Evolutionary conservation across 2,329 filamentous ascomycete species (phyloP).

Genomic region (Cercospora zeina): DNA sequence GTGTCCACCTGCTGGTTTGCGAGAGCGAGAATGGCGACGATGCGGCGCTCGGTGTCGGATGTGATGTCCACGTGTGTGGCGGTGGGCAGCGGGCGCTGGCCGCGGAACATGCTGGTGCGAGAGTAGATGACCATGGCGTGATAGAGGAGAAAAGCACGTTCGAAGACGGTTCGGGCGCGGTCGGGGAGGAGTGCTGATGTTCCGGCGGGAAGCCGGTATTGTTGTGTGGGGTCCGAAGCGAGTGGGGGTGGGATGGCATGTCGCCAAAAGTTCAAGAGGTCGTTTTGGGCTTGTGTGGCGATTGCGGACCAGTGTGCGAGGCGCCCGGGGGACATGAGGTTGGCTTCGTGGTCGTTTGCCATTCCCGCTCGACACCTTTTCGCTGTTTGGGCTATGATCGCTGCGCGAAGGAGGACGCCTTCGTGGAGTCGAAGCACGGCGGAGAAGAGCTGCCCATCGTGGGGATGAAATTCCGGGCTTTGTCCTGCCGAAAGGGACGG

Average conservation of each 20-base stretch:
- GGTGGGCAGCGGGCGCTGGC: conserved; percentile 47
- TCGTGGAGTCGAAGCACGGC: conserved; percentile 49
- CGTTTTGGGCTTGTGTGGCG: conserved; percentile 34
- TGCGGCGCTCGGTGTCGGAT: conserved; percentile 49
- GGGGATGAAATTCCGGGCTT: conserved; percentile 26
- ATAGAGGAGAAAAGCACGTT: conserved; percentile 51
- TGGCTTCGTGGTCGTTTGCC: conserved; percentile 9
- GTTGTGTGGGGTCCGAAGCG: conserved; percentile 28
- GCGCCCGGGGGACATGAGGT: conserved; percentile 26
- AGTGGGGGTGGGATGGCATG: conserved; percentile 34
- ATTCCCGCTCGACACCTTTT: conserved; percentile 45
- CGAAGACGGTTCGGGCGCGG: conserved; percentile 39
- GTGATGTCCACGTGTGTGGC: conserved; percentile 38
- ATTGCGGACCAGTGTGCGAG: conserved; percentile 34
- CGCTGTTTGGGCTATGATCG: conserved; percentile 49
- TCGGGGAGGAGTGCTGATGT: conserved; percentile 37
- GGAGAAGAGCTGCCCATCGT: conserved; percentile 36
- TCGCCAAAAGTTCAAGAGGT: conserved; percentile 37
- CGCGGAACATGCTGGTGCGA: conserved; percentile 56
- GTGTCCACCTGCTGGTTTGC: conserved; percentile 45
- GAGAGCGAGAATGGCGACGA: conserved; percentile 49
- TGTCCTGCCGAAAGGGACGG: conserved; percentile 14
- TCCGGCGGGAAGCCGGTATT: background rate
- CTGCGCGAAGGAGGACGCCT: conserved; percentile 49
- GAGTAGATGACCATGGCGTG: conserved; percentile 53